Conservation (phyloP, 164 flowering plant genomes). For the Nymphaea colorata region DNA sequence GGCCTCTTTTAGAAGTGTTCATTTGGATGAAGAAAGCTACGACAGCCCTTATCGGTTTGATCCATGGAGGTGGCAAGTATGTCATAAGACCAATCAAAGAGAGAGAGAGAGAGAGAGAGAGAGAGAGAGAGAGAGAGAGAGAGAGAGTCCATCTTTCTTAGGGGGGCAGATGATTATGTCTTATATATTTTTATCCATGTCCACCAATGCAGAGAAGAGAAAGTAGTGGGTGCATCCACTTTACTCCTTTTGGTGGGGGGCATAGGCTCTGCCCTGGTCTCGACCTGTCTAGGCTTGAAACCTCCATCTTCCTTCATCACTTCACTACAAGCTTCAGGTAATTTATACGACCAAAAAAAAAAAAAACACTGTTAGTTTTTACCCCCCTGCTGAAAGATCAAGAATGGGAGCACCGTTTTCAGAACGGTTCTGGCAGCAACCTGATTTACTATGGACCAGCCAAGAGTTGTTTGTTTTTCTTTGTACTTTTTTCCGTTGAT, state of each 20-base stretch:
- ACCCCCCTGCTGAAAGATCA: too few species aligned
- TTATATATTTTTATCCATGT: neutral
- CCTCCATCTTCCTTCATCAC: constrained; percentile 89
- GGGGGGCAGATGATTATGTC: neutral
- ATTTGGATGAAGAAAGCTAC: constrained; percentile 69
- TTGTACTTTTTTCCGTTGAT: too few species aligned
- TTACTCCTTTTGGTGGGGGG: constrained; percentile 96
- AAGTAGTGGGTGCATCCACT: constrained; percentile 18
- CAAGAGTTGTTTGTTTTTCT: too few species aligned
- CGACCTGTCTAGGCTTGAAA: constrained; percentile 78
- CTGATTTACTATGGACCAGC: too few species aligned
- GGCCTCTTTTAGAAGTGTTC: constrained; percentile 74
- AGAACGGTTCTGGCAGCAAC: too few species aligned
- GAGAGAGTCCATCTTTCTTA: neutral
- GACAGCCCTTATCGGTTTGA: constrained; percentile 69
- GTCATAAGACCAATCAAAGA: neutral
- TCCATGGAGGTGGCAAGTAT: constrained; percentile 98
- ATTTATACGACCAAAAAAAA: too few species aligned
- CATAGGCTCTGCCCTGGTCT: constrained; percentile 90
- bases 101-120: neutral
- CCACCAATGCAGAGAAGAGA: constrained; percentile 9
- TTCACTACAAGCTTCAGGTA: constrained; percentile 75
- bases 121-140: neutral
- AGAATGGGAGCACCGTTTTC: too few species aligned
- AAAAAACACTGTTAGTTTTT: too few species aligned